phyloP scores from a whole-genome alignment of 2,329 filamentous ascomycete genomes.

The Acrocalymma vagum region DNA sequence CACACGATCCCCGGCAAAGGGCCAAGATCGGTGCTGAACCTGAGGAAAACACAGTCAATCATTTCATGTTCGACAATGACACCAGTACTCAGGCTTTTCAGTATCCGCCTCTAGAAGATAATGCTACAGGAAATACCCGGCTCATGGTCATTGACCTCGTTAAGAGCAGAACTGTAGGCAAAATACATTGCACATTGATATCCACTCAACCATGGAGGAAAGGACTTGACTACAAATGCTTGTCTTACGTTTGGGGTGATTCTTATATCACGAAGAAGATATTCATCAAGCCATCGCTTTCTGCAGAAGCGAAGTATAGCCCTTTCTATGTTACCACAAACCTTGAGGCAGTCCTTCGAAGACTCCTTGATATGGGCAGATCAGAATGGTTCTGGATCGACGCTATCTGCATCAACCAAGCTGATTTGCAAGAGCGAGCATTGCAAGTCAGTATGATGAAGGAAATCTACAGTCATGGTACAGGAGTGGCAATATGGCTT shows the following conservation, averaged over 20 bases:
- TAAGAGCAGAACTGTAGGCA: too few relatives aligned
- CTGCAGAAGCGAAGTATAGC: neutral
- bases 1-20: too few relatives aligned
- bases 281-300: constrained; percentile 1
- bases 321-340: constrained; percentile 13
- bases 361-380: constrained; percentile 1
- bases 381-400: constrained; percentile 30
- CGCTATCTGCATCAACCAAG: constrained; percentile 29
- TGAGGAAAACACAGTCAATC: too few relatives aligned
- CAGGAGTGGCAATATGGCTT: constrained; percentile 37
- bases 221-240: constrained; percentile 8
- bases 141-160: too few relatives aligned
- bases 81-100: too few relatives aligned
- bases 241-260: constrained; percentile 15
- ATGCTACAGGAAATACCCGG: too few relatives aligned
- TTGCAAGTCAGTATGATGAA: constrained; percentile 35
- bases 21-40: too few relatives aligned
- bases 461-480: constrained; percentile 33
- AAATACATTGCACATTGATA: constrained; percentile 4
- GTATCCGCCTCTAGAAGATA: too few relatives aligned
- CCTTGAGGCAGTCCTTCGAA: constrained; percentile 9
- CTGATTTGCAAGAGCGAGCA: constrained; percentile 27
- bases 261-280: neutral
- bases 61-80: too few relatives aligned
- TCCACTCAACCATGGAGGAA: constrained; percentile 2